These are phyloP conservation scores for Leccinum solheimii DNA, from an alignment of 1,284 basidiomycete genomes.

Conservation along the genomic window DNA sequence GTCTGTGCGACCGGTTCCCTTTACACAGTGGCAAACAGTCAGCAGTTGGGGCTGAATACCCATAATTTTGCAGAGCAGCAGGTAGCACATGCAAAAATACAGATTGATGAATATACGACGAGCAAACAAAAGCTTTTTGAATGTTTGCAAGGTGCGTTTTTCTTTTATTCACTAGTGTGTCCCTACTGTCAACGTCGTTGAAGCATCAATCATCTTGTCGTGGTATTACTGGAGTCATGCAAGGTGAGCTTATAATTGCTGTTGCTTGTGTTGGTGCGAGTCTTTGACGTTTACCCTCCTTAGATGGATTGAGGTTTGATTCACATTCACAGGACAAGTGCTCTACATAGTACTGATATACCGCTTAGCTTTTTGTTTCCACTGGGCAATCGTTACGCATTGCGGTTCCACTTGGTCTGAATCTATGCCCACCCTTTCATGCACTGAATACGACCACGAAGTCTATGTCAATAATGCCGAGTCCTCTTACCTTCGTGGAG, in stretches of 20 bases:
- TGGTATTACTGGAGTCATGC: conserved; percentile 76
- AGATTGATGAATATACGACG: conserved; percentile 49
- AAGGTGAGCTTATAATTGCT: conserved; percentile 42
- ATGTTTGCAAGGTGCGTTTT: conserved; percentile 55
- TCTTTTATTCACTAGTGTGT: background rate
- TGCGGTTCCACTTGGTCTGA: conserved; percentile 64
- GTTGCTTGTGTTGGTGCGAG: background rate
- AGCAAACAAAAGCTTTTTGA: conserved; percentile 59
- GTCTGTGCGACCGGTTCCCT: conserved; percentile 74
- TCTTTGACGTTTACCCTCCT: background rate
- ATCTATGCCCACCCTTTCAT: conserved; percentile 67
- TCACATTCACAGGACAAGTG: background rate
- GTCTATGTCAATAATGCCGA: conserved; percentile 56
- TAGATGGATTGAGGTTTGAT: conserved; percentile 71
- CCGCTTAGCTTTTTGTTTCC: conserved; percentile 55
- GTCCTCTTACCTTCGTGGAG: conserved; percentile 60
- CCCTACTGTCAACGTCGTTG: conserved; percentile 1
- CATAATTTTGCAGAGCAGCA: conserved; percentile 62
- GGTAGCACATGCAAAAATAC: conserved; percentile 54
- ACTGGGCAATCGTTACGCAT: conserved; percentile 60
- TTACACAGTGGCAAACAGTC: conserved; percentile 58
- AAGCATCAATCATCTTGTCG: conserved; percentile 61
- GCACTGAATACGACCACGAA: conserved; percentile 55
- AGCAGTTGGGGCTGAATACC: conserved; percentile 2
- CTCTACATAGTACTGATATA: conserved; percentile 8